A percentile compares a stretch with the other conserved stretches of the same genome.
Evolutionary conservation across 2,329 filamentous ascomycete genomes (phyloP).

Genomic region (Phaeosphaeriaceae sp.): DNA sequence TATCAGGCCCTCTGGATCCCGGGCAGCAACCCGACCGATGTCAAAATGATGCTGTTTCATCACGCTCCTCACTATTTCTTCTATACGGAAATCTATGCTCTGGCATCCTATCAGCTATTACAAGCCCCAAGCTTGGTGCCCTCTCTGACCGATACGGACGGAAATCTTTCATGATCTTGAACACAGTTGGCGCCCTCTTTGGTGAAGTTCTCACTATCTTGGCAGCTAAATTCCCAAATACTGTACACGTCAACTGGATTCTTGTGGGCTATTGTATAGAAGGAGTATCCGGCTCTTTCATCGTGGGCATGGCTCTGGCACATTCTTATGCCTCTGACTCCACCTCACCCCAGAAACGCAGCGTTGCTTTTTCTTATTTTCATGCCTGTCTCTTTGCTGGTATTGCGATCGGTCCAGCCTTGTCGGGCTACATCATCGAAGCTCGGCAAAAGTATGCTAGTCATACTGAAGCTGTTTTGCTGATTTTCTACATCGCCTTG

Average conservation of each 20-base stretch:
- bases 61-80: constrained; percentile 77
- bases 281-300: constrained; percentile 87
- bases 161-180: constrained; percentile 73
- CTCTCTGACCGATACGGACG: constrained; percentile 88
- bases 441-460: constrained; percentile 36
- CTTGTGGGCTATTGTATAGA: constrained; percentile 79
- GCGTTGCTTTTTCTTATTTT: constrained; percentile 86
- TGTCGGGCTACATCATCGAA: constrained; percentile 81
- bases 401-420: constrained; percentile 83
- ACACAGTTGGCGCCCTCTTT: constrained; percentile 75
- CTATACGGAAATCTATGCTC: constrained; percentile 76
- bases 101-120: constrained; percentile 79
- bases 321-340: constrained; percentile 92
- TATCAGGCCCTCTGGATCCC: constrained; percentile 38
- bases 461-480: constrained; percentile 73
- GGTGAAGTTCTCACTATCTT: constrained; percentile 80
- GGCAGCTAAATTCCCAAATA: constrained; percentile 75
- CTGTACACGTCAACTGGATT: constrained; percentile 77
- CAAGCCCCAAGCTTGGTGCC: constrained; percentile 81
- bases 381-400: constrained; percentile 88
- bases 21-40: constrained; percentile 66
- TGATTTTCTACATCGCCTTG: constrained; percentile 84
- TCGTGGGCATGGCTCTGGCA: constrained; percentile 76
- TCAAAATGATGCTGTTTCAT: constrained; percentile 77
- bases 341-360: constrained; percentile 77